Evolutionary conservation across 2,329 filamentous ascomycete species (phyloP).

Genomic region (Emmonsiellopsis sp.): DNA sequence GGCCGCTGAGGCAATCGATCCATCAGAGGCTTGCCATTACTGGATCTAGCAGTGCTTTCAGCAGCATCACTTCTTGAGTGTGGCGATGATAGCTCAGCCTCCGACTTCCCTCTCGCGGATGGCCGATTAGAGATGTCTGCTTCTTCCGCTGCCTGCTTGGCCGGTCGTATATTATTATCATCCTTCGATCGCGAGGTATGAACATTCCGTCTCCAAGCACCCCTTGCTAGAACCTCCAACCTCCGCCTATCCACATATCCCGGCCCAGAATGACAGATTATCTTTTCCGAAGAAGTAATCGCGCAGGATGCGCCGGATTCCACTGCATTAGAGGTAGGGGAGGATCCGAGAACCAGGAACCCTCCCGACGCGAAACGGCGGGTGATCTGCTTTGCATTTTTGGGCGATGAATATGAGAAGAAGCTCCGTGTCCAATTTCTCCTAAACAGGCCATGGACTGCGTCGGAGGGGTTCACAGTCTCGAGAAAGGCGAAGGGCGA

Average conservation of each 20-base stretch:
- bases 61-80: not conserved
- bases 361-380: constrained; percentile 49
- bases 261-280: constrained; percentile 18
- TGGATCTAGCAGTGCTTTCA: not conserved
- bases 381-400: constrained; percentile 33
- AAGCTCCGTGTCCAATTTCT: constrained; percentile 12
- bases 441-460: constrained; percentile 10
- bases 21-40: constrained; percentile 37
- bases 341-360: constrained; percentile 41
- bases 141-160: not conserved
- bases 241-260: constrained; percentile 13
- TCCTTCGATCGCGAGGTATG: constrained; percentile 19
- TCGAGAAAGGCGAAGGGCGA: constrained; percentile 5
- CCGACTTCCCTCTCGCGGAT: not conserved
- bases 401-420: constrained; percentile 15
- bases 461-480: constrained; percentile 9
- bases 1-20: constrained; percentile 65
- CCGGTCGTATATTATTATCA: not conserved
- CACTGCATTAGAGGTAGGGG: constrained; percentile 23
- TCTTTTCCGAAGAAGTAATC: constrained; percentile 20
- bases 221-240: constrained; percentile 11
- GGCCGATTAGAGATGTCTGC: not conserved
- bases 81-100: not conserved
- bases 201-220: constrained; percentile 23
- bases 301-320: constrained; percentile 26